Percentiles rank a stretch among this genome's conserved stretches.
Evolutionary conservation across 495 filamentous ascomycete species (phyloP).

Genomic region (Penicillium coffeae): DNA sequence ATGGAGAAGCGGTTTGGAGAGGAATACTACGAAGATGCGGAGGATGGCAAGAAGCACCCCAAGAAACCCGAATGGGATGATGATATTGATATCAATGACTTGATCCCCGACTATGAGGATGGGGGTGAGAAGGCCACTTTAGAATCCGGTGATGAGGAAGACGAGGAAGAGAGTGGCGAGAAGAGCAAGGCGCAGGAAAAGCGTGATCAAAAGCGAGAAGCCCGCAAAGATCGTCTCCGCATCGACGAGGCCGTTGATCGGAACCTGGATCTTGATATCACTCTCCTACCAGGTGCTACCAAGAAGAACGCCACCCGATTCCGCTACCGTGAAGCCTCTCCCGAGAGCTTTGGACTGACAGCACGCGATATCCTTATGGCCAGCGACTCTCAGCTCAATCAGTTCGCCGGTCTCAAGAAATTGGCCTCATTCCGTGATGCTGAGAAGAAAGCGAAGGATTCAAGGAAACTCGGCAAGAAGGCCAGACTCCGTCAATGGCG

Average conservation of each 20-base stretch:
- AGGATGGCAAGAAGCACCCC: slow-evolving; percentile 52
- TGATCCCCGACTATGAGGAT: slow-evolving; percentile 79
- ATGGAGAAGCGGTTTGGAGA: slow-evolving; percentile 86
- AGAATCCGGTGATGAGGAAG: slow-evolving; percentile 47
- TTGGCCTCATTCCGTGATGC: slow-evolving; percentile 81
- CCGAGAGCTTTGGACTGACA: slow-evolving; percentile 82
- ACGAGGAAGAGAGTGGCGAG: slow-evolving; percentile 44
- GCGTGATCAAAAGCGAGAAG: slow-evolving; percentile 66
- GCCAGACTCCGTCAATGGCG: slow-evolving; percentile 85
- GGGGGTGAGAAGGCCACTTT: slow-evolving; percentile 52
- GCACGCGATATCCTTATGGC: slow-evolving; percentile 90
- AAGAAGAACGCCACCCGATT: slow-evolving; percentile 59
- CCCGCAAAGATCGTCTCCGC: slow-evolving; percentile 72
- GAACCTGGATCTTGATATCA: slow-evolving; percentile 68
- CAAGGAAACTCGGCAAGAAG: slow-evolving; percentile 87
- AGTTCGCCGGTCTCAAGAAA: slow-evolving; percentile 91
- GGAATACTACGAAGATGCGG: slow-evolving; percentile 75
- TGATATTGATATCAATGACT: slow-evolving; percentile 92
- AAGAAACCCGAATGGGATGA: slow-evolving; percentile 97
- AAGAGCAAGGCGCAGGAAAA: slow-evolving; percentile 64
- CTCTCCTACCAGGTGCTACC: slow-evolving; percentile 50
- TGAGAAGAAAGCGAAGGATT: slow-evolving; percentile 83
- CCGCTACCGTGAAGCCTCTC: slow-evolving; percentile 91
- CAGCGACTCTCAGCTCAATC: slow-evolving; percentile 79
- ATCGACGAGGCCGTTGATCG: slow-evolving; percentile 86